These are phyloP conservation scores for Aspergillus diversus DNA, from an alignment of 495 filamentous ascomycete genomes.

Conservation along the genomic window DNA sequence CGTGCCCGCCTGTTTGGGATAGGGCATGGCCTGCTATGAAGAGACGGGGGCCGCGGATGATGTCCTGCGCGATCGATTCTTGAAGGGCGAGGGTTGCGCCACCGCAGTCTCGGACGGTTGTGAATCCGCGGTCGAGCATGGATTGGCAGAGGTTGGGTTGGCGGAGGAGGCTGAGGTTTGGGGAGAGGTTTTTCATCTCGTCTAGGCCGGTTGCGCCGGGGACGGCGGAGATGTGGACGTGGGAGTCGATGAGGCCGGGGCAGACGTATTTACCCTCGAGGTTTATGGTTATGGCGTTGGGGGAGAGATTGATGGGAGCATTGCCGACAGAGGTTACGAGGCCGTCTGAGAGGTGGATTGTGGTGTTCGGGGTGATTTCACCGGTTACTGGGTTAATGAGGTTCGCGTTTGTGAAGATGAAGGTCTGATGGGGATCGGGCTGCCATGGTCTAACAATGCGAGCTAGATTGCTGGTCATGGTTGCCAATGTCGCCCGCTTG, in stretches of 20 bases:
- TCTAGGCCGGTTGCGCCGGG: constrained; percentile 41
- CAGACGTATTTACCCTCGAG: constrained; percentile 50
- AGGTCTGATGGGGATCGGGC: no score
- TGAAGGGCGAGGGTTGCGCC: constrained; percentile 55
- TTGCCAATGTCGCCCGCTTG: no score
- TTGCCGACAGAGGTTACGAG: background rate
- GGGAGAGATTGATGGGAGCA: background rate
- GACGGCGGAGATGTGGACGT: constrained; percentile 56
- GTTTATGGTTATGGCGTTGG: constrained; percentile 33
- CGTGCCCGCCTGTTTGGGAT: constrained; percentile 59
- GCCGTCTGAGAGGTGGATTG: background rate
- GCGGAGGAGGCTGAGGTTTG: constrained; percentile 24
- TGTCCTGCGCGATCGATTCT: constrained; percentile 53
- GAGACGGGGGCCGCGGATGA: constrained; percentile 52
- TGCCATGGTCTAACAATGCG: no score
- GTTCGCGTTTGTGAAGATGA: no score
- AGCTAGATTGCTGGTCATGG: no score
- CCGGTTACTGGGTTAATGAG: no score
- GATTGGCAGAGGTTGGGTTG: constrained; percentile 29
- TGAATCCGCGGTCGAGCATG: constrained; percentile 59
- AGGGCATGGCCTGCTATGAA: constrained; percentile 49
- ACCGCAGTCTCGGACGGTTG: constrained; percentile 55
- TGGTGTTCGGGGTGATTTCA: no score
- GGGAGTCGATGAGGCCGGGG: constrained; percentile 61
- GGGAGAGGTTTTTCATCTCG: constrained; percentile 20